Base-by-base conservation (phyloP, 208 protist genomes). In the Phytomonas sp. region DNA sequence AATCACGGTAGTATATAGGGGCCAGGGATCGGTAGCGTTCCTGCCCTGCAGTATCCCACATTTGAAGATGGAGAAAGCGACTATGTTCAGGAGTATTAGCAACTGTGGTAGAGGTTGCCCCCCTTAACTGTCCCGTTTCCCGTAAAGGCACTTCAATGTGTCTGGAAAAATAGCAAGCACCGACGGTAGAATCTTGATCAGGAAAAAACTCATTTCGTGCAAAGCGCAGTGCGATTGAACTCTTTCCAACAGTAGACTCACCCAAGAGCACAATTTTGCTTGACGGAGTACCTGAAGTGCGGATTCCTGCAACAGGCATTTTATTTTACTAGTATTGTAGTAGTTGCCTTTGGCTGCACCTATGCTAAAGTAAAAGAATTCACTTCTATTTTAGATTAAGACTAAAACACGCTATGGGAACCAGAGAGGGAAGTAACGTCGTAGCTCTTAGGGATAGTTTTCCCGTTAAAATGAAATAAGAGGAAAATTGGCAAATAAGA, bases 1-100 rank as follows among this genome's bases (percentile, higher is more conserved):
- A 91, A n/a, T 90, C 89, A 65, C 94, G 88, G 81, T 98, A 98
- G 78, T 98, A 98, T 43, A 97, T 97, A 26, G 91, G 91, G 15
- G 91, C 92, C 15, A 98, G 82, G 20, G 91, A 91, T 64, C 92
- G 83, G 69, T 94, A 97, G 33, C 90, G 90, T 76, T 97, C 93
- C 83, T 97, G 93, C 0, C 93, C 93, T 26, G 93, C 93, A 15
- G 93, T 97, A 68, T 97, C 93, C 91, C 93, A 97, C 62, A 97
- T 95, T 62, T 96, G 89, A 36, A 85, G 89, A 78, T 97, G 96
- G 30, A 95, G 68, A 2, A 75, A 72, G 6, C 81, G 77, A 60
- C 73, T 75, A 63, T 66, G 68, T 64, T 60, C 66, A 46, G 70
- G 64, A 2, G 51, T 31, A 68, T 70, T 63, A 61, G 66, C 69